Evolutionary conservation across 83 land plant genomes (phyloP), one percentile per base, ranked within the genome.

Genomic region (Picea abies): DNA sequence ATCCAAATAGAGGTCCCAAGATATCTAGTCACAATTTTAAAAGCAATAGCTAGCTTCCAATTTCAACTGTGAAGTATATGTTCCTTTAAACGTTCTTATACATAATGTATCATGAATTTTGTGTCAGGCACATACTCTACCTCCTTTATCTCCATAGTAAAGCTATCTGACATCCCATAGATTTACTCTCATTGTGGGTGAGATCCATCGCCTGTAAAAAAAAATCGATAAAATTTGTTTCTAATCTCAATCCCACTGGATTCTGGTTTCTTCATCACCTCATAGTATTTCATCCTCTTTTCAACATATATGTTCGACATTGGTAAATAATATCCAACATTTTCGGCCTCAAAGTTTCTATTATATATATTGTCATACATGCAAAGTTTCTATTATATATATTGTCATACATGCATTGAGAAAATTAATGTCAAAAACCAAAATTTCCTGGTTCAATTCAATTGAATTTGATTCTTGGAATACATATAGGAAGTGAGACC

Each of bases 291-390:
- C 78, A 75, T 75, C 78, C 8, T 75, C 2, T 9, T 14, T 75
- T n/a, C 8, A 56, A n/a, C 25, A 79, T 79, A 23, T 25, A 79
- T 79, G 65, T 26, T 52, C 6, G 66, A 52, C 23, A 79, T 4
- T 20, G 61, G 70, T 49, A 58, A 15, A 60, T 79, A 79, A 17
- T 17, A 17, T 4, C 16, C 62, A 79, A 8, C 26, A 79, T 79
- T 58, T 58, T 60, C 66, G 22, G 81, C 78, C 11, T 79, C 81
- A 1, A 79, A 26, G n/a, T n/a, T n/a, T n/a, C 39, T 79, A 75
- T n/a, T n/a, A n/a, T n/a, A n/a, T n/a, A n/a, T n/a, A n/a, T n/a
- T n/a, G n/a, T n/a, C n/a, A n/a, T n/a, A n/a, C n/a, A n/a, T n/a
- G n/a, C n/a, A 37, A 79, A 25, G 1, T 32, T 32, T 32, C 35